phyloP scores from a whole-genome alignment of 78 protist genomes.

The Dictyostelium intermedium region DNA sequence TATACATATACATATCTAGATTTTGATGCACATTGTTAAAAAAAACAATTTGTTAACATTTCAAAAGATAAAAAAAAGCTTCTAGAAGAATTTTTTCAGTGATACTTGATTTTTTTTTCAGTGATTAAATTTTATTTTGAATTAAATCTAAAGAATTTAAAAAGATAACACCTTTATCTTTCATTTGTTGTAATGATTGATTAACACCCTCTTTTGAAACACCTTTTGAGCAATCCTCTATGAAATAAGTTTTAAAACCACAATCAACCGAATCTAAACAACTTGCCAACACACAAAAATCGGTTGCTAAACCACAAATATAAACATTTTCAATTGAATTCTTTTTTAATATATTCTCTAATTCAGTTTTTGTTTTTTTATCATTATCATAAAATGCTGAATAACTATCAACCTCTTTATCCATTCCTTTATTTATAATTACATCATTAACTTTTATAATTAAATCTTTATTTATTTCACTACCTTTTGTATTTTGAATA shows the following conservation, averaged over 20 bases:
- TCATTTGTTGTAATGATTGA: slow-evolving; percentile 3
- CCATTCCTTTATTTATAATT: slow-evolving; percentile 75
- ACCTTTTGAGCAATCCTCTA: slow-evolving; percentile 63
- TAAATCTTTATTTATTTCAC: slow-evolving; percentile 67
- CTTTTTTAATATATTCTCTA: slow-evolving; percentile 33
- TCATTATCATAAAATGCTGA: slow-evolving; percentile 82
- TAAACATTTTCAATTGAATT: slow-evolving; percentile 40
- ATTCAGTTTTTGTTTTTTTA: slow-evolving; percentile 29
- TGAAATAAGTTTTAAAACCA: slow-evolving; percentile 73
- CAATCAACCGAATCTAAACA: slow-evolving; percentile 29
- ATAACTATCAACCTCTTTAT: slow-evolving; percentile 74
- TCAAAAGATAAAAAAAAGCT: too few relatives aligned
- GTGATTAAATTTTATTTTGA: neutral
- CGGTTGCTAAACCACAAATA: slow-evolving; percentile 83
- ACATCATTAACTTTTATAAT: neutral
- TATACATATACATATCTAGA: too few relatives aligned
- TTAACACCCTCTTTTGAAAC: neutral
- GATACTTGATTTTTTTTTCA: too few relatives aligned
- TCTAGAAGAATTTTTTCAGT: too few relatives aligned
- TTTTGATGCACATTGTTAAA: too few relatives aligned
- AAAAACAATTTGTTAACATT: too few relatives aligned
- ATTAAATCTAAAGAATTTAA: slow-evolving; percentile 32
- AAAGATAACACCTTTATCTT: neutral
- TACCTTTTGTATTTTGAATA: slow-evolving; percentile 75
- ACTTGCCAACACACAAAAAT: slow-evolving; percentile 79